Conservation (phyloP, 2,329 filamentous ascomycete species). For the Penicillium paneum region DNA sequence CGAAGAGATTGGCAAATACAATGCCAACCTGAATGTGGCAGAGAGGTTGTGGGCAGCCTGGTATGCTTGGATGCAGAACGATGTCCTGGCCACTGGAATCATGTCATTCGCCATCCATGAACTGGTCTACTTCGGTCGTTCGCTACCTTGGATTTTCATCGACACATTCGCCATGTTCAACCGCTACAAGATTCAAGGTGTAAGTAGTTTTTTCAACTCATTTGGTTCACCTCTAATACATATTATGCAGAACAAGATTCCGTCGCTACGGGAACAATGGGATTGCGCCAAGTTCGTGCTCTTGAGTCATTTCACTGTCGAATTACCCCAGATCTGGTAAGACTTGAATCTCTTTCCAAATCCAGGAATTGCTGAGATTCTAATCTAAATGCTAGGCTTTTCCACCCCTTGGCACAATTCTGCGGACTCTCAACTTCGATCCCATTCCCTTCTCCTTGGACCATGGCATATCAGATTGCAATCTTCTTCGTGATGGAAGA, state of each 20-base stretch:
- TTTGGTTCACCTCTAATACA: too few relatives aligned
- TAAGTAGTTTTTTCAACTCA: conserved; percentile 43
- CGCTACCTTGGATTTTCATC: conserved; percentile 87
- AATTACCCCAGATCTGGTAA: conserved; percentile 93
- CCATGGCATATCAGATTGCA: conserved; percentile 85
- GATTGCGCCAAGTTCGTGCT: conserved; percentile 90
- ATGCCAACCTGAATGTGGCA: conserved; percentile 79
- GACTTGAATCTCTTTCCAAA: conserved; percentile 7
- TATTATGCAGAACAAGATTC: conserved; percentile 66
- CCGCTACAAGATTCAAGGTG: conserved; percentile 90
- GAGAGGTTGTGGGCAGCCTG: conserved; percentile 93
- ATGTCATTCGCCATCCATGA: conserved; percentile 98
- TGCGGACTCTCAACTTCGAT: conserved; percentile 84
- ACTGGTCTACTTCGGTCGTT: conserved; percentile 87
- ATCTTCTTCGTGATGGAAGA: conserved; percentile 97
- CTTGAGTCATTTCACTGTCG: conserved; percentile 93
- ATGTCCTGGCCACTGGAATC: conserved; percentile 92
- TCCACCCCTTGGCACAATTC: conserved; percentile 93
- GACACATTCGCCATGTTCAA: conserved; percentile 83
- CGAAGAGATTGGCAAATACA: conserved; percentile 64
- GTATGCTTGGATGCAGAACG: conserved; percentile 98
- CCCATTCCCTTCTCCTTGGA: conserved; percentile 81
- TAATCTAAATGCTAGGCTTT: conserved; percentile 55
- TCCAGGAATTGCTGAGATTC: neutral
- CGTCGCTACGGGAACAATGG: conserved; percentile 90